These are phyloP conservation scores for Carex littledalei DNA, from an alignment of 176 grass and related monocot species.

Conservation along the genomic window DNA sequence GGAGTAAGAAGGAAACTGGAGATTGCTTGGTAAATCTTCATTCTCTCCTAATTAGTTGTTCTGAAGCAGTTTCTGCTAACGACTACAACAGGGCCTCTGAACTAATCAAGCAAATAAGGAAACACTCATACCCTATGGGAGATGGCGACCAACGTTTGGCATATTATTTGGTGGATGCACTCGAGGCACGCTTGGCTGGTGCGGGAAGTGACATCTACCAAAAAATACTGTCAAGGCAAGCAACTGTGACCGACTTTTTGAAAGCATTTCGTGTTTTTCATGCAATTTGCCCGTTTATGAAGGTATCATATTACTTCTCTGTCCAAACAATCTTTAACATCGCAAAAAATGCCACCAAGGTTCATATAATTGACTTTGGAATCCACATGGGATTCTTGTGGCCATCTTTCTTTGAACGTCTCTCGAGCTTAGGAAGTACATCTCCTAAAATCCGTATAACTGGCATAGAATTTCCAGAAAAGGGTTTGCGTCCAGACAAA, in stretches of 20 bases:
- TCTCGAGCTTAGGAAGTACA: constrained; percentile 20
- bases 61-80: constrained; percentile 34
- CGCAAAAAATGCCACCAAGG: constrained; percentile 15
- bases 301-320: no score
- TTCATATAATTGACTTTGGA: constrained; percentile 65
- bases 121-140: constrained; percentile 34
- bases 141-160: constrained; percentile 6
- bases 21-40: constrained; percentile 33
- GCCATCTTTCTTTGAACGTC: constrained; percentile 46
- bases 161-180: neutral
- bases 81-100: constrained; percentile 22
- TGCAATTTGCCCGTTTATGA: no score
- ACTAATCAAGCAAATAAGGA: constrained; percentile 43
- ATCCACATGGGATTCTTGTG: constrained; percentile 53
- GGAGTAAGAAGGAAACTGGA: constrained; percentile 21
- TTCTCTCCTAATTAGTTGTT: constrained; percentile 39
- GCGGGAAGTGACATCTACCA: neutral
- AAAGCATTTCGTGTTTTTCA: no score
- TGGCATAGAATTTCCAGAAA: constrained; percentile 35
- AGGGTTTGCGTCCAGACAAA: constrained; percentile 41
- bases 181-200: neutral
- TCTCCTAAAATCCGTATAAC: constrained; percentile 46
- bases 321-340: constrained; percentile 37
- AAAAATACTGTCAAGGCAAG: no score
- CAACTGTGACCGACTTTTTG: no score